Conservation (phyloP, 345 rosid genomes). For the Capsella bursapastoris region DNA sequence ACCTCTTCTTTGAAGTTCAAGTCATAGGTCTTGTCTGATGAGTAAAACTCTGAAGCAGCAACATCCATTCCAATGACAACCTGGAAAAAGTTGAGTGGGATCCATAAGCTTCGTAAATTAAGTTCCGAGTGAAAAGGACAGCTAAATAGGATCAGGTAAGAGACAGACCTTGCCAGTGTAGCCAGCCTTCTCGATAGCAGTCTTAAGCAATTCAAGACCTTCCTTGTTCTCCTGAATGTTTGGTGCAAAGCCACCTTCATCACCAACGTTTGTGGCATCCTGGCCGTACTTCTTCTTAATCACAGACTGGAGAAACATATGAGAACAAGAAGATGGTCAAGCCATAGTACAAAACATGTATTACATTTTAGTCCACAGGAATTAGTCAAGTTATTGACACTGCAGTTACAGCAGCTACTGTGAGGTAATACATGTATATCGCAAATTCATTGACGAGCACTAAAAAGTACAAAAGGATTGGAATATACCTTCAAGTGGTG, state of each 20-base stretch:
- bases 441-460: neutral
- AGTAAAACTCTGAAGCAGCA: constrained; percentile 96
- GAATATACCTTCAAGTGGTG: constrained; percentile 80
- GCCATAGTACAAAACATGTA: neutral
- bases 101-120: neutral
- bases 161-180: constrained; percentile 80
- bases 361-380: neutral
- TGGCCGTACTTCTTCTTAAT: constrained; percentile 84
- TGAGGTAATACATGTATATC: neutral
- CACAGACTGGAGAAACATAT: constrained; percentile 32
- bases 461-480: neutral
- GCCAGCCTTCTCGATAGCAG: constrained; percentile 93
- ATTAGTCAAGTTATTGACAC: neutral
- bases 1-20: constrained; percentile 91
- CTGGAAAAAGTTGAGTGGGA: constrained; percentile 43
- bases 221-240: constrained; percentile 99
- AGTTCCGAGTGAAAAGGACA: neutral
- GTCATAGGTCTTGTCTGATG: constrained; percentile 78
- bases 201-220: constrained; percentile 93
- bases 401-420: neutral
- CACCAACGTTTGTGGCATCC: constrained; percentile 98
- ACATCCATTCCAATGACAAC: constrained; percentile 99
- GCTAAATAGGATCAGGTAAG: neutral
- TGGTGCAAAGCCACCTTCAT: constrained; percentile 99
- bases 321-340: neutral